Conservation (phyloP, 2,329 filamentous ascomycete species). For the Erysiphe neolycopersici region DNA sequence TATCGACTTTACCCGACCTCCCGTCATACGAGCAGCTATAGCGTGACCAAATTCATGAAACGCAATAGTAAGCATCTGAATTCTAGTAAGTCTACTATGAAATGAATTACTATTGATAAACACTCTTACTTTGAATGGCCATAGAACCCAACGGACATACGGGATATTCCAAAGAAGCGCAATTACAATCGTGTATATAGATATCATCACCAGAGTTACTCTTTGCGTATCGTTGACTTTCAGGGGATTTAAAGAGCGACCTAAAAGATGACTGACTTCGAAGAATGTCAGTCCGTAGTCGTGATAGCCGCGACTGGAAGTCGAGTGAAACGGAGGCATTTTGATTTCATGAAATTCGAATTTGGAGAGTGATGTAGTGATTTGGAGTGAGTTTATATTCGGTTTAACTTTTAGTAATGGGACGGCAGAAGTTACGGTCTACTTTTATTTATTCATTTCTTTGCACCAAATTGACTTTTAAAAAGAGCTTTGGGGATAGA, state of each 20-base stretch:
- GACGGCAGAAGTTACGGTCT: no score
- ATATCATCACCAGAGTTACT: constrained; percentile 45
- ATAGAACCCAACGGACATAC: constrained; percentile 45
- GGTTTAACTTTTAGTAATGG: no score
- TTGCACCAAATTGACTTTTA: no score
- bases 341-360: not conserved
- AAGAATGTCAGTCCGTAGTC: no score
- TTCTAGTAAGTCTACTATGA: constrained; percentile 14
- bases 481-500: no score
- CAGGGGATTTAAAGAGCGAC: constrained; percentile 1
- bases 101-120: not conserved
- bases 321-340: not conserved
- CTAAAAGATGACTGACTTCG: no score
- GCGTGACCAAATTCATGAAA: constrained; percentile 64
- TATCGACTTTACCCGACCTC: constrained; percentile 48
- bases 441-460: no score
- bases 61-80: constrained; percentile 47
- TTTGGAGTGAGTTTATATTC: no score
- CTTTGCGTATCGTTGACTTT: constrained; percentile 33
- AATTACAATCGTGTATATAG: constrained; percentile 43
- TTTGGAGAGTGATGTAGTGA: no score
- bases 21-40: constrained; percentile 43
- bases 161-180: constrained; percentile 58
- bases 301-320: no score
- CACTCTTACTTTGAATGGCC: constrained; percentile 46